Evolutionary conservation across 208 protist genomes (phyloP).

Genomic region (Leishmania gerbilli): DNA sequence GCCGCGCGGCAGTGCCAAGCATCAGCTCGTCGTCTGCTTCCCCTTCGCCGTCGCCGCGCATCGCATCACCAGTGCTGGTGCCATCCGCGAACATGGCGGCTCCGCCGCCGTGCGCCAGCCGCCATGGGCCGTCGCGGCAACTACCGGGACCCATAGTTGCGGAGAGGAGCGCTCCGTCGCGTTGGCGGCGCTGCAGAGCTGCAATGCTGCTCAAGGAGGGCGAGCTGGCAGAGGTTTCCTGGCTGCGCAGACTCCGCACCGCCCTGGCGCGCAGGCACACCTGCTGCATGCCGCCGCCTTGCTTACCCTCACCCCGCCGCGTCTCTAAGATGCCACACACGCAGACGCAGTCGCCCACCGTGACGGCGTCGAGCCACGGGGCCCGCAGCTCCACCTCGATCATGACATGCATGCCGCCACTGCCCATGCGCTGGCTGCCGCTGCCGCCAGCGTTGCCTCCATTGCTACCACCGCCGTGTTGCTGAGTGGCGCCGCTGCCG

Average conservation of each 20-base stretch:
- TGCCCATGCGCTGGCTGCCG: constrained; percentile 12
- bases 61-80: neutral
- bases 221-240: constrained; percentile 2
- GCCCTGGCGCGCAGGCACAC: constrained; percentile 39
- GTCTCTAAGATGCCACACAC: constrained; percentile 70
- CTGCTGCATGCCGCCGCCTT: constrained; percentile 42
- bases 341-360: constrained; percentile 75
- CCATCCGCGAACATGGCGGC: constrained; percentile 6
- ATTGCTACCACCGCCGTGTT: neutral
- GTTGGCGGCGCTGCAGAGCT: constrained; percentile 19
- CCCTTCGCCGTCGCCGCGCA: neutral
- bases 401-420: constrained; percentile 67
- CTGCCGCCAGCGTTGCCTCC: constrained; percentile 1
- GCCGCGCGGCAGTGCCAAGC: neutral
- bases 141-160: constrained; percentile 4
- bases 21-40: neutral
- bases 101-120: neutral
- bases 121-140: constrained; percentile 21
- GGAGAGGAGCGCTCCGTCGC: constrained; percentile 4
- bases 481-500: constrained; percentile 5
- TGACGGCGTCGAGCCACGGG: constrained; percentile 64
- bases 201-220: constrained; percentile 1
- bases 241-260: constrained; percentile 24
- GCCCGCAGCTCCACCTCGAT: constrained; percentile 79
- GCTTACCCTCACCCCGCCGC: constrained; percentile 45